Conservation (phyloP, 2,329 filamentous ascomycete genomes). For the Immersiporthe knoxdaviesiana region DNA sequence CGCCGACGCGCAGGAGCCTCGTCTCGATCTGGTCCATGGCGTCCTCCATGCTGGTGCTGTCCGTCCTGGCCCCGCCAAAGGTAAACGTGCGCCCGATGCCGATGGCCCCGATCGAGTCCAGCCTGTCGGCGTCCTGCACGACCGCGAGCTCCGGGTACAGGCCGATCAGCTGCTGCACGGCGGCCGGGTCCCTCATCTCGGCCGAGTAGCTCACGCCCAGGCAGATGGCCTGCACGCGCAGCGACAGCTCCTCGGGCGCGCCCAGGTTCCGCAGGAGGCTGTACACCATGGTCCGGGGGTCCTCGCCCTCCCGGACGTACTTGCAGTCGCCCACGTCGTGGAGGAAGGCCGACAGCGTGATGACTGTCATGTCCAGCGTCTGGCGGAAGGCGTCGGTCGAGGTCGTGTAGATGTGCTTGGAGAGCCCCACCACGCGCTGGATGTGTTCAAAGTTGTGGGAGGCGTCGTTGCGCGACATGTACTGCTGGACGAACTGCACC, state of each 20-base stretch:
- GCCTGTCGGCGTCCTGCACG: slow-evolving; percentile 88
- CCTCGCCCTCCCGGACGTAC: slow-evolving; percentile 65
- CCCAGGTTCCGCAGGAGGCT: slow-evolving; percentile 60
- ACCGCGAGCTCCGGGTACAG: slow-evolving; percentile 75
- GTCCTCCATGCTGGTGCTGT: slow-evolving; percentile 58
- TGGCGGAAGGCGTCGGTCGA: slow-evolving; percentile 25
- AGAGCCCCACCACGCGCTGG: slow-evolving; percentile 74
- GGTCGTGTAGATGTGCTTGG: slow-evolving; percentile 62
- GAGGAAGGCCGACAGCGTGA: slow-evolving; percentile 74
- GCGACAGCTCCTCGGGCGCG: slow-evolving; percentile 60
- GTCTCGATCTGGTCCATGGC: slow-evolving; percentile 76
- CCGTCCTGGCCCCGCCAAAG: slow-evolving; percentile 68
- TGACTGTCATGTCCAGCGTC: slow-evolving; percentile 52
- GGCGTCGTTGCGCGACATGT: slow-evolving; percentile 79
- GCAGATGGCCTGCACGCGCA: slow-evolving; percentile 71
- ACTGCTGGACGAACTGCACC: slow-evolving; percentile 66
- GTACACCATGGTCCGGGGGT: slow-evolving; percentile 58
- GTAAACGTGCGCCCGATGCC: slow-evolving; percentile 80
- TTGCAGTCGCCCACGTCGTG: slow-evolving; percentile 91
- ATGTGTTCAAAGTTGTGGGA: slow-evolving; percentile 91
- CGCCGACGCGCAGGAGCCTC: slow-evolving; percentile 69
- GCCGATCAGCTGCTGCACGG: slow-evolving; percentile 64
- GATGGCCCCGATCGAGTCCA: slow-evolving; percentile 89
- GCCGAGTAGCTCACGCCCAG: slow-evolving; percentile 77
- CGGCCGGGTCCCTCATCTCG: slow-evolving; percentile 68